Base-by-base conservation (phyloP, 2,329 filamentous ascomycete genomes). In the Endocalyx cinctus region DNA sequence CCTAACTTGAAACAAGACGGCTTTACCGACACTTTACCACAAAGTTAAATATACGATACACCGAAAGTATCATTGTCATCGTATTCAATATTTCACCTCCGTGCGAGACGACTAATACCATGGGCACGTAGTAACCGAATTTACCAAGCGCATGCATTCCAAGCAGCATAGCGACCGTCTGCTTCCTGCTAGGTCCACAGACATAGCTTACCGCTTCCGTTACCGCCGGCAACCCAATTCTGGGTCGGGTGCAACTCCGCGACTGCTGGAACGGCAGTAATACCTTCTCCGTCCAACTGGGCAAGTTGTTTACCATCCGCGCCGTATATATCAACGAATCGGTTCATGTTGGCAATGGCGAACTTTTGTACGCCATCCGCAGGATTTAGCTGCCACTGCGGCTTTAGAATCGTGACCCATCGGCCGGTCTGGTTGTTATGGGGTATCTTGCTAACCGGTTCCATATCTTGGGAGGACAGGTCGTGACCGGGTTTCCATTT, bases 371-470 rank as follows among this genome's bases (percentile, higher is more conserved):
- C 79, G 6, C 82, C 81, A 38, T 92, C 87, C 20, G 72, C 65
- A 0, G 92, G 90, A 28, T 76, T 72, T 19, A 76, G 69, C 58
- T 98, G 92, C 92, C 92, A 98, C 49, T 95, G 87, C 0, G 57
- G 92, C 73, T 72, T 94, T 55, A 71, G 58, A 20, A 76, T 95
- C 0, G 87, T 94, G 0, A 96, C 88, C 87, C 87, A 96, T 35
- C 89, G 74, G 0, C 90, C 92, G 0, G 89, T 97, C 63, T 98
- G 92, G 52, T 95, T 96, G 54, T 98, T 98, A 53, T 98, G 92
- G 10, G 70, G 70, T 1, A 97, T 74, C 2, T 77, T 66, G 1
- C 79, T 72, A 1, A 71, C 65, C 0, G 90, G 89, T 41, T 77
- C 65, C 72, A 95, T 84, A 6, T 76, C 69, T 10, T 70, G 60